Evolutionary conservation across 2,329 filamentous ascomycete species (phyloP).

Genomic region (Claviceps fusiformis): DNA sequence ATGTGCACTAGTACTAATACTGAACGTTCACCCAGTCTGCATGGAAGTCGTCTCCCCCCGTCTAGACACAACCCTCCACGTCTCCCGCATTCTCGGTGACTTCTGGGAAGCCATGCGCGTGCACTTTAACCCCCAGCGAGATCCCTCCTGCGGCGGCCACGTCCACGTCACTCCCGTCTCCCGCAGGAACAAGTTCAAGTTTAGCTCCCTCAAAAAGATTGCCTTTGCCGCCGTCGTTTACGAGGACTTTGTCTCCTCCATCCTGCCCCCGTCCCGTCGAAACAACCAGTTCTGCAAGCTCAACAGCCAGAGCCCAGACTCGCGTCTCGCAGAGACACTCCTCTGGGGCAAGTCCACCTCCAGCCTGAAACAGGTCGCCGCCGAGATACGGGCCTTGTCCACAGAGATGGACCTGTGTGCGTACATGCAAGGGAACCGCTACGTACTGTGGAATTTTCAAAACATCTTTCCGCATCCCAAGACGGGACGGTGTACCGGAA

Average conservation of each 20-base stretch:
- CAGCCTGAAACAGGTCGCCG: slow-evolving; percentile 16
- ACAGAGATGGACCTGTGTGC: slow-evolving; percentile 19
- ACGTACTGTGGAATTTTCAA: slow-evolving; percentile 28
- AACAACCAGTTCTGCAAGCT: slow-evolving; percentile 22
- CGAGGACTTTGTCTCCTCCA: slow-evolving; percentile 20
- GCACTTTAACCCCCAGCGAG: slow-evolving; percentile 24
- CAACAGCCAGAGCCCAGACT: slow-evolving; percentile 19
- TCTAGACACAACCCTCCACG: slow-evolving; percentile 20
- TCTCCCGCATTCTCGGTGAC: slow-evolving; percentile 21
- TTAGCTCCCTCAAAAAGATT: slow-evolving; percentile 22
- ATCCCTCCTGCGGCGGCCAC: slow-evolving; percentile 24
- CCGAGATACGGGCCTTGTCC: slow-evolving; percentile 13
- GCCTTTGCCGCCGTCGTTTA: slow-evolving; percentile 23
- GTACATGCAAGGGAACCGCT: slow-evolving; percentile 26
- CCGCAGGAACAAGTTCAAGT: slow-evolving; percentile 20
- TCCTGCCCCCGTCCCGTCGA: slow-evolving; percentile 20
- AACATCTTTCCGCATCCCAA: slow-evolving; percentile 24
- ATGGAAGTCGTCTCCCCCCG: slow-evolving; percentile 28
- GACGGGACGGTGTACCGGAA: slow-evolving; percentile 23
- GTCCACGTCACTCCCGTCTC: slow-evolving; percentile 25
- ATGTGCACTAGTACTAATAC: background rate
- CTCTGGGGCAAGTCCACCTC: slow-evolving; percentile 14
- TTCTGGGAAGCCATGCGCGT: slow-evolving; percentile 29
- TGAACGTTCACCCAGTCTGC: slow-evolving; percentile 16
- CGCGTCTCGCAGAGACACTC: slow-evolving; percentile 17